These are phyloP conservation scores for Stylosanthes scabra DNA, from an alignment of 331 rosid species.

Conservation along the genomic window DNA sequence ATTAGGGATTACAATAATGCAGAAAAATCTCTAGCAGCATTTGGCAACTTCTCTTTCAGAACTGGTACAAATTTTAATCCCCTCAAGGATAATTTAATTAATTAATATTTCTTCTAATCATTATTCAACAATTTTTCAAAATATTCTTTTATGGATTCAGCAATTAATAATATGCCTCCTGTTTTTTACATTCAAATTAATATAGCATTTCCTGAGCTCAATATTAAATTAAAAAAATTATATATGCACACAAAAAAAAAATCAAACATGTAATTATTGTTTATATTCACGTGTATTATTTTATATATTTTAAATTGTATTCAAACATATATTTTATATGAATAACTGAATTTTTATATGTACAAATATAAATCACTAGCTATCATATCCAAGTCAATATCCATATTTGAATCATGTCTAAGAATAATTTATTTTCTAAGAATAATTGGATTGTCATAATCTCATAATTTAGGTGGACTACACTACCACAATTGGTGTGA, in stretches of 20 bases:
- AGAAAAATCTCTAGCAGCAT: slow-evolving; percentile 63
- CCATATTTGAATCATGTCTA: neutral
- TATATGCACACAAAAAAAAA: neutral
- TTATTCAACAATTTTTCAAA: neutral
- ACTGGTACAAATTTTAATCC: slow-evolving; percentile 57
- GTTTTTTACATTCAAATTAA: neutral
- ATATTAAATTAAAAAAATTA: neutral
- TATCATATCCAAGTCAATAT: neutral
- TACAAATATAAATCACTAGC: too few relatives aligned
- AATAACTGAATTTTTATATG: too few relatives aligned
- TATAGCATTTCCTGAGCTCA: slow-evolving; percentile 1
- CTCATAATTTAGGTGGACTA: neutral
- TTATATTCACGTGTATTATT: too few relatives aligned
- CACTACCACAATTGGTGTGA: neutral
- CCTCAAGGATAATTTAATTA: neutral
- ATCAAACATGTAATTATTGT: neutral
- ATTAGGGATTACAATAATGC: slow-evolving; percentile 65
- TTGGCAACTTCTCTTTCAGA: slow-evolving; percentile 73
- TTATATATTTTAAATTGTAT: too few relatives aligned
- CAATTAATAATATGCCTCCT: too few relatives aligned
- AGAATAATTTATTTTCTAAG: neutral
- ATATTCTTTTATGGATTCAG: too few relatives aligned
- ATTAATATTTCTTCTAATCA: neutral
- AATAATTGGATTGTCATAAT: neutral
- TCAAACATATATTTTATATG: too few relatives aligned